Evolutionary conservation across 108 stramenopile genomes (phyloP), one percentile per base, ranked within the genome.

Genomic region (Nannochloropsis oceanica): DNA sequence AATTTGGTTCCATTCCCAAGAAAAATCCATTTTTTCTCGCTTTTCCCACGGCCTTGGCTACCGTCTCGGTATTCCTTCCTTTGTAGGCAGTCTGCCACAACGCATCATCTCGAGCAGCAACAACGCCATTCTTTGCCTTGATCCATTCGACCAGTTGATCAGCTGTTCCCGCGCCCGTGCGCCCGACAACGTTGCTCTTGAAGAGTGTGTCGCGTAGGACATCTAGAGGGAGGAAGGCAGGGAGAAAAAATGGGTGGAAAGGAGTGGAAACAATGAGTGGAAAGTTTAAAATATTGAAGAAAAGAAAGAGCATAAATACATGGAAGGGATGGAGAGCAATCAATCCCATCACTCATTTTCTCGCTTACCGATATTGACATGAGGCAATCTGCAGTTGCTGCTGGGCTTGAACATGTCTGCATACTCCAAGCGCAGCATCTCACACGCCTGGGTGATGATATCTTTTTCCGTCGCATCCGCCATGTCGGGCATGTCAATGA

Each of bases 371-470:
- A 82, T 43, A 25, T 85, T 81, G 20, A 85, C 25, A 26, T 85
- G 80, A 26, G 85, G 85, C 13, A 82, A 20, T 24, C 43, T 22
- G 26, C 85, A 85, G 43, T 80, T 25, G 25, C 20, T n/a, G 25
- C 79, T 85, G 20, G 85, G 85, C 81, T 85, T 85, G 13, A 85
- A 85, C 85, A 85, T 85, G 18, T 85, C 85, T 26, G 81, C 14
- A 80, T 81, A 85, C 43, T 82, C 43, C 22, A 27, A 22, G 2
- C 80, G 81, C 79, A 85, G 44, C 22, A 34, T 7, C 26, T 85
- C 85, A 34, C 18, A 20, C 5, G 43, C 24, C 26, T 42, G 79
- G n/a, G 80, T 82, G 43, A 85, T 82, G 12, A 85, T 42, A 20
- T 81, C 82, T 11, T 44, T 81, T 24, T 82, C 81, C 26, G 25